phyloP scores from a whole-genome alignment of 2,329 filamentous ascomycete genomes.

The Calonectria ilicicola region DNA sequence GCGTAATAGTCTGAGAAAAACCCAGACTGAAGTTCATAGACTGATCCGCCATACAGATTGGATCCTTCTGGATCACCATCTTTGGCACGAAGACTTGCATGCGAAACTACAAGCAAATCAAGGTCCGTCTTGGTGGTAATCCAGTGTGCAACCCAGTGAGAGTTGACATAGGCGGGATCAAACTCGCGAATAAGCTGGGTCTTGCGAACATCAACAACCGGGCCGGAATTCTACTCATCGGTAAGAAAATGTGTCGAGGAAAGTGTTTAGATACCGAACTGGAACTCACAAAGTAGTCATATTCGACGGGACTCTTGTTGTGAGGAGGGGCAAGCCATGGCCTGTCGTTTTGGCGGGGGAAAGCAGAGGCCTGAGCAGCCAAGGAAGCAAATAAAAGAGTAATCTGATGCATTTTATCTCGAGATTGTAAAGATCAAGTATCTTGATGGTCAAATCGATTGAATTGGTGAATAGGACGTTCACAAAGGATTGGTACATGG shows the following conservation, averaged over 20 bases:
- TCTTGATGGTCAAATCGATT: background rate
- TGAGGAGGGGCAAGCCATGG: constrained; percentile 1
- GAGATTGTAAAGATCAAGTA: background rate
- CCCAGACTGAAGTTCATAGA: background rate
- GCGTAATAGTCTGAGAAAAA: background rate
- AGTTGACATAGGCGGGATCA: background rate
- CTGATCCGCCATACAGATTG: background rate
- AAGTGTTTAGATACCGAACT: too few relatives aligned
- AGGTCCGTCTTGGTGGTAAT: background rate
- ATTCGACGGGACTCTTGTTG: background rate
- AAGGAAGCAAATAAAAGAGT: background rate
- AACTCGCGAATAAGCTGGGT: background rate
- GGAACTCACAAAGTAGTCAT: background rate
- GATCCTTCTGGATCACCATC: background rate
- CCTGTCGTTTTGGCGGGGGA: background rate
- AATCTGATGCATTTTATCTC: background rate
- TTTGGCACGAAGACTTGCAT: background rate
- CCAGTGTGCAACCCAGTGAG: background rate
- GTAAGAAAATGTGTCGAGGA: background rate
- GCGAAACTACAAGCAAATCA: background rate
- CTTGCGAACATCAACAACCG: background rate
- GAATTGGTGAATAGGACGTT: background rate
- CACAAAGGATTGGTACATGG: background rate
- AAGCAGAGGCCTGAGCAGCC: background rate
- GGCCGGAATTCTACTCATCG: background rate